A percentile compares a stretch with the other conserved stretches of the same genome.
Conservation (phyloP, 116 monocot species). For the Iris pallida region DNA sequence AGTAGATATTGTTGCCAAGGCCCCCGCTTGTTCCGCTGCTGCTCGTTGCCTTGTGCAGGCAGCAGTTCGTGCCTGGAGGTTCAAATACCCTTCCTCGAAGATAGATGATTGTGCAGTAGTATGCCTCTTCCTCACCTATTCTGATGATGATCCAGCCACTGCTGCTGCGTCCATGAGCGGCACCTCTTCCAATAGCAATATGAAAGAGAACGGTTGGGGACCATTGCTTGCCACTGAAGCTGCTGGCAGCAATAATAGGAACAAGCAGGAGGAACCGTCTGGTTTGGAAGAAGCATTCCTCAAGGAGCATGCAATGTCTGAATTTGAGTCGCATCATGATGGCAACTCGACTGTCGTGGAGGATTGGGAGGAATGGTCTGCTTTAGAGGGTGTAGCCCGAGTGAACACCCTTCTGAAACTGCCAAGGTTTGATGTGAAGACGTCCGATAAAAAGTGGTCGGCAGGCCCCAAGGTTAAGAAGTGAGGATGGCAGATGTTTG, state of each 20-base stretch:
- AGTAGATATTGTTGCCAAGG: conserved; percentile 53
- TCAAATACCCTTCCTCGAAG: conserved; percentile 67
- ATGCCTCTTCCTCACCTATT: conserved; percentile 39
- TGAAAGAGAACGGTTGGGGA: not conserved
- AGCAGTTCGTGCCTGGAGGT: conserved; percentile 55
- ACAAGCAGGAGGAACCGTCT: not conserved
- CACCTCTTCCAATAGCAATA: not conserved
- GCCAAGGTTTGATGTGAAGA: conserved; percentile 24
- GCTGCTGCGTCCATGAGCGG: not conserved
- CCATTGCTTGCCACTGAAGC: not conserved
- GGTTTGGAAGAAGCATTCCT: not conserved
- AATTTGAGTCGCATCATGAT: not conserved
- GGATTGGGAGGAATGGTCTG: conserved; percentile 36
- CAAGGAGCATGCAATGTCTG: no score
- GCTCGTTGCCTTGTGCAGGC: conserved; percentile 58
- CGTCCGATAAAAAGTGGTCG: not conserved
- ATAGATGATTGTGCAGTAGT: conserved; percentile 83
- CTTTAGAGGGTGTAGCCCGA: conserved; percentile 43
- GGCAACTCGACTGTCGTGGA: not conserved
- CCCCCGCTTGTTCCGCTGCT: conserved; percentile 46
- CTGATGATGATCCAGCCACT: not conserved
- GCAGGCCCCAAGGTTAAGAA: conserved; percentile 5
- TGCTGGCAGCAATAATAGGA: not conserved
- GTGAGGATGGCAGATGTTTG: not conserved
- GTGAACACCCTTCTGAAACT: conserved; percentile 36